phyloP scores from a whole-genome alignment of 257 asterid species.

The Gentiana straminea region DNA sequence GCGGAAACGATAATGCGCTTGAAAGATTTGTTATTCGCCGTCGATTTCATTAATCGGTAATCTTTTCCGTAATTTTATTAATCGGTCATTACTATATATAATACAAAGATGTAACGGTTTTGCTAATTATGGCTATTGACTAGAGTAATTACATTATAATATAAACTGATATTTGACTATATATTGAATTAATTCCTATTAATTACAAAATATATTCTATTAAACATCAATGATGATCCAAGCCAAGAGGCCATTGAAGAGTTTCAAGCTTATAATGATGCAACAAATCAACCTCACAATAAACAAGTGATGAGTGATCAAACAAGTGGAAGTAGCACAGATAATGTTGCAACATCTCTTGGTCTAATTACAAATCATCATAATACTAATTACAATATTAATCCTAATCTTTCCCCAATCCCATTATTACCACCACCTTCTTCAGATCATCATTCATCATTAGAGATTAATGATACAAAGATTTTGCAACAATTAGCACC shows the following conservation, averaged over 20 bases:
- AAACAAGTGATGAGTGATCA: conserved; percentile 19
- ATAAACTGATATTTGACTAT: no score
- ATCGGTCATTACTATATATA: no score
- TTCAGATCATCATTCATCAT: conserved; percentile 7
- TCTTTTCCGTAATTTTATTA: no score
- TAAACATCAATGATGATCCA: conserved; percentile 2
- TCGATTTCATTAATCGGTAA: no score
- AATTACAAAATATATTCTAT: no score
- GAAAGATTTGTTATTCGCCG: no score
- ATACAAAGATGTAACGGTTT: no score
- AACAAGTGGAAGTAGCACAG: conserved; percentile 46
- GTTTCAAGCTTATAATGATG: conserved; percentile 8
- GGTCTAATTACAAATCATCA: conserved; percentile 26
- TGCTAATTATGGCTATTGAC: no score
- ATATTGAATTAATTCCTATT: no score
- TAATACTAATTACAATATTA: neutral
- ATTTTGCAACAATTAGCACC: conserved; percentile 6
- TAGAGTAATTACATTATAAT: no score
- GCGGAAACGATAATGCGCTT: no score
- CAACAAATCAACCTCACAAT: conserved; percentile 20
- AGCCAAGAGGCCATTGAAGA: conserved; percentile 8
- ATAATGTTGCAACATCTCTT: conserved; percentile 36
- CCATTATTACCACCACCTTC: no score
- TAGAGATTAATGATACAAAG: conserved; percentile 7
- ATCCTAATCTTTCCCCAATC: conserved; percentile 20